Base-by-base conservation (phyloP, 257 asterid species). In the Hygrophila difformis region DNA sequence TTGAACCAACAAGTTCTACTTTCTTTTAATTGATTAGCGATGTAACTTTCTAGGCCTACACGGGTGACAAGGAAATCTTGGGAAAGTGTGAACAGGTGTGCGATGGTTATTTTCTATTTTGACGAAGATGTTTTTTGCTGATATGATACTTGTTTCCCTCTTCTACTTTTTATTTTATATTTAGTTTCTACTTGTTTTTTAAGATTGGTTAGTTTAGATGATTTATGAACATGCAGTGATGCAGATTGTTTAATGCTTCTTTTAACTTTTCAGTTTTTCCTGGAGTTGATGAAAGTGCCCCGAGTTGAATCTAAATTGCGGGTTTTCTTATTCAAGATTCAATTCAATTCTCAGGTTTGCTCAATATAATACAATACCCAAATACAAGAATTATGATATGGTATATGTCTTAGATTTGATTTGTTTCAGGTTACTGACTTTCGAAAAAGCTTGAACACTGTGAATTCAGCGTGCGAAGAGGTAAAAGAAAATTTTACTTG, bases 251-350 rank as follows among this genome's bases (percentile, higher is more conserved):
- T 26, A 41, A 37, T 48, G 44, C 60, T 51, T 61, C 22, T 44
- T 58, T 56, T 42, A 33, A 43, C 61, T 47, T 72, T 69, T 70
- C 86, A 92, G 99, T 92, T 83, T 75, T 92, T 92, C 69, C 62
- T 92, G 75, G 97, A 92, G 89, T 80, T 92, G 69, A 87, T 92
- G 99, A 92, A 92, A 77, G 97, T 92, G 59, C 99, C 99, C 31
- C 81, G 99, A 29, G 97, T 92, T 48, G 99, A 92, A 58, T 81
- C 97, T 37, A 92, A 92, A 66, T 69, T 92, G 19, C 73, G 94
- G 66, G 99, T 92, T 60, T 92, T 92, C 68, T 65, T 92, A 58
- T 92, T 92, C 85, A 92, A 92, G 78, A 92, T 82, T 71, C 97
- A 87, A 59, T 92, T 92, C 68, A 87, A 55, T 56, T 47, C 93